phyloP scores from a whole-genome alignment of 2,329 filamentous ascomycete species.

The Coniochaeta ligniaria region DNA sequence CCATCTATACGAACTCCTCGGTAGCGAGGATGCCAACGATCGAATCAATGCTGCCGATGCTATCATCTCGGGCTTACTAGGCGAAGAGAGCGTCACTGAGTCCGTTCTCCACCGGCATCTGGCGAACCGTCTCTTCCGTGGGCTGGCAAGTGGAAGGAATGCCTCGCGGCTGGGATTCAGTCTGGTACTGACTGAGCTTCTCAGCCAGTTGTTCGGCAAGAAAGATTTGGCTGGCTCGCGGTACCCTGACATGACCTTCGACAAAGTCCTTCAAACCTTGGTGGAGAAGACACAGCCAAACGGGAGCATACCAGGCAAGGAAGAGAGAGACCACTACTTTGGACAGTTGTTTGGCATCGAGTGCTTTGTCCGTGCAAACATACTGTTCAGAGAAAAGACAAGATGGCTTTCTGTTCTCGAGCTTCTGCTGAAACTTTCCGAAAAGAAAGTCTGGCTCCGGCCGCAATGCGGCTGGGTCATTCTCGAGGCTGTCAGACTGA shows the following conservation, averaged over 20 bases:
- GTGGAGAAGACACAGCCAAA: constrained; percentile 47
- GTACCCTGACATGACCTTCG: constrained; percentile 48
- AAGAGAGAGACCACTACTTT: constrained; percentile 78
- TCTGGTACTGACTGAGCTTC: constrained; percentile 74
- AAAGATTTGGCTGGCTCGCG: constrained; percentile 34
- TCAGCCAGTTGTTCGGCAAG: constrained; percentile 61
- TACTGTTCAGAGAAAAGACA: constrained; percentile 55
- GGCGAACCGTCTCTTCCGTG: constrained; percentile 68
- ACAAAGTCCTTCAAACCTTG: constrained; percentile 44
- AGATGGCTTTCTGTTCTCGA: constrained; percentile 65
- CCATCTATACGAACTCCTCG: constrained; percentile 52
- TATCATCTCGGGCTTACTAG: constrained; percentile 49
- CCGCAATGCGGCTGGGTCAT: constrained; percentile 83
- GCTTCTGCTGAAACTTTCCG: constrained; percentile 64
- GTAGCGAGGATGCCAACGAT: constrained; percentile 49
- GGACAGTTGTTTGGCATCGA: constrained; percentile 84
- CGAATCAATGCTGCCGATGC: constrained; percentile 52
- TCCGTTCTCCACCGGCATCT: constrained; percentile 49
- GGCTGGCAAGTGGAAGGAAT: constrained; percentile 84
- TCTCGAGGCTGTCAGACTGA: constrained; percentile 62
- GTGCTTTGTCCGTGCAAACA: constrained; percentile 72
- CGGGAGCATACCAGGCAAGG: constrained; percentile 55
- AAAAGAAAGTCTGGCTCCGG: constrained; percentile 81
- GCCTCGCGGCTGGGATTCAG: constrained; percentile 85
- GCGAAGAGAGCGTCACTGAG: constrained; percentile 41